Percentiles rank a stretch among this genome's conserved stretches.
Evolutionary conservation across 345 rosid genomes (phyloP).

Genomic region (Cardamine occulta): DNA sequence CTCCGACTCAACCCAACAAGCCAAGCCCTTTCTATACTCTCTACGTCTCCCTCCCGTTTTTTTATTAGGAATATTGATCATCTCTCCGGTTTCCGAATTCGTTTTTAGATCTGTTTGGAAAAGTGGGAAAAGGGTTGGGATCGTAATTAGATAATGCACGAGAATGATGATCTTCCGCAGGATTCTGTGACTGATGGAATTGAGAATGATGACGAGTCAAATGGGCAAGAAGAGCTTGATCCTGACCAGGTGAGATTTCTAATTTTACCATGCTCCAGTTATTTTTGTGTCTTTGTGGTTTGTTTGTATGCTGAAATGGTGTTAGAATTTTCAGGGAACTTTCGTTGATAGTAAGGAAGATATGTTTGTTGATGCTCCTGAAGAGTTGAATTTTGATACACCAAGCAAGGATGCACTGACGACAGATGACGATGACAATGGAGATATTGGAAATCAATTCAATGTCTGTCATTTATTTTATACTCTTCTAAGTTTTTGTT

Average conservation of each 20-base stretch:
- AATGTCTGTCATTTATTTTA: constrained; percentile 42
- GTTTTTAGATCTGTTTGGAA: constrained; percentile 43
- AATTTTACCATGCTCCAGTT: not conserved
- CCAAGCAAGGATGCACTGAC: constrained; percentile 52
- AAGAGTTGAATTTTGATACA: constrained; percentile 64
- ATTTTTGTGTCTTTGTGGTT: not conserved
- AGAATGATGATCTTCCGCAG: constrained; percentile 44
- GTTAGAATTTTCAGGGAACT: constrained; percentile 17
- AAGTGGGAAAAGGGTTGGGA: not conserved
- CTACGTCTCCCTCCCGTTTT: constrained; percentile 6
- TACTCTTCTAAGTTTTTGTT: not conserved
- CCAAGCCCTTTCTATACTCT: constrained; percentile 17
- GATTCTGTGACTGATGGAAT: constrained; percentile 36
- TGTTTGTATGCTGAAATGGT: constrained; percentile 8
- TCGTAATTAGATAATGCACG: constrained; percentile 51
- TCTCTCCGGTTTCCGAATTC: not conserved
- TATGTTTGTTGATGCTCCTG: constrained; percentile 86
- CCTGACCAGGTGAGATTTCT: constrained; percentile 42
- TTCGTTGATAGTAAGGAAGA: constrained; percentile 77
- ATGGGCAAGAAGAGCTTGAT: constrained; percentile 36
- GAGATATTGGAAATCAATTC: constrained; percentile 37
- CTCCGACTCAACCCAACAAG: constrained; percentile 7
- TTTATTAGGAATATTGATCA: not conserved
- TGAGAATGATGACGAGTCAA: constrained; percentile 39
- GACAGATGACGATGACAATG: constrained; percentile 48